Evolutionary conservation across 108 stramenopile species (phyloP).

Genomic region (Pseudonitzschia multistriata): DNA sequence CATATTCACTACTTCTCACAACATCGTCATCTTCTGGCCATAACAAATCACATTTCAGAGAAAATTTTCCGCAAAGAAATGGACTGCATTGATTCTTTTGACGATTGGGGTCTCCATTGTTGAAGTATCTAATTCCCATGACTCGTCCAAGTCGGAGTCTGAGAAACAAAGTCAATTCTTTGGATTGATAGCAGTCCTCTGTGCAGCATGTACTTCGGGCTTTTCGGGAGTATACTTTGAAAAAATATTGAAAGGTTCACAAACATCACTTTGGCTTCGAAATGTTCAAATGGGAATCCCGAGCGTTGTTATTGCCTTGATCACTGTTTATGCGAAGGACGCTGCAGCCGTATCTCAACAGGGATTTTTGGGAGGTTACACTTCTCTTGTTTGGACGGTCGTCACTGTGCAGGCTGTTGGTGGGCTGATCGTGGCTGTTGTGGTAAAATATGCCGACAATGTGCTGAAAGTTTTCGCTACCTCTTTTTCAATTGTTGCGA

Average conservation of each 20-base stretch:
- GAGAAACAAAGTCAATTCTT: slow-evolving; percentile 58
- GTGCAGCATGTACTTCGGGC: slow-evolving; percentile 93
- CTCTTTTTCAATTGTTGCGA: slow-evolving; percentile 90
- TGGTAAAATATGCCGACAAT: slow-evolving; percentile 97
- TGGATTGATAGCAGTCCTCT: slow-evolving; percentile 89
- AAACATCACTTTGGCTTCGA: slow-evolving; percentile 89
- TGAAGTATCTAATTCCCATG: slow-evolving; percentile 71
- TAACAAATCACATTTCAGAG: slow-evolving; percentile 16
- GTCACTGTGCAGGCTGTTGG: slow-evolving; percentile 93
- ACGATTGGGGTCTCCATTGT: slow-evolving; percentile 91
- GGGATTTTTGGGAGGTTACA: slow-evolving; percentile 93
- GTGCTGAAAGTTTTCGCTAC: slow-evolving; percentile 96
- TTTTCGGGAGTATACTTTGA: slow-evolving; percentile 98
- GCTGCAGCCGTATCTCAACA: slow-evolving; percentile 42
- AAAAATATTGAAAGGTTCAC: slow-evolving; percentile 89
- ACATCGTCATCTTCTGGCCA: background rate
- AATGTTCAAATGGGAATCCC: slow-evolving; percentile 98
- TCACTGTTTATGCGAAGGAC: slow-evolving; percentile 77
- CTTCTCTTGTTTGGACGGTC: slow-evolving; percentile 78
- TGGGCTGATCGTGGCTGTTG: slow-evolving; percentile 95
- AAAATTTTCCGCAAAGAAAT: slow-evolving; percentile 72
- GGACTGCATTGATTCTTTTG: slow-evolving; percentile 85
- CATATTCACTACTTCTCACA: background rate
- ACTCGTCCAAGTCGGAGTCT: slow-evolving; percentile 24
- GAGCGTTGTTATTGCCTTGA: slow-evolving; percentile 77